phyloP scores from a whole-genome alignment of 106 monocot genomes.

The Hemerocallis citrina region DNA sequence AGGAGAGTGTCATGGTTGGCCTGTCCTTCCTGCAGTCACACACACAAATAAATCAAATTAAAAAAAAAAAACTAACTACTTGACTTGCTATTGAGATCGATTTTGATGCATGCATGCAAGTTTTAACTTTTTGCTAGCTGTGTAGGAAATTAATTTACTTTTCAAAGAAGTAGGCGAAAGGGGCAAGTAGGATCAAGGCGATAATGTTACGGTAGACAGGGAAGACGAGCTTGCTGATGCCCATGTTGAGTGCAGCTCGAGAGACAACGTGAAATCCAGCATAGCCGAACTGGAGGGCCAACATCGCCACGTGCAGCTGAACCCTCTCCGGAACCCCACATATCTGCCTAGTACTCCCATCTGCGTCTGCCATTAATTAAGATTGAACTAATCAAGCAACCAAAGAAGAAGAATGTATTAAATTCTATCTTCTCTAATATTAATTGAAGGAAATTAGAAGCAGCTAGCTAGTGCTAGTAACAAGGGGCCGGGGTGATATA shows the following conservation, averaged over 20 bases:
- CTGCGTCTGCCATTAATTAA: slow-evolving; percentile 32
- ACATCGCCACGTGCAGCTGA: slow-evolving; percentile 66
- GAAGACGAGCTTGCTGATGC: slow-evolving; percentile 70
- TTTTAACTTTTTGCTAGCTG: no score
- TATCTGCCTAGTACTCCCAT: slow-evolving; percentile 18
- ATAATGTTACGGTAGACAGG: slow-evolving; percentile 80
- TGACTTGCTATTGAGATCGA: no score
- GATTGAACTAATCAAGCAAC: no score
- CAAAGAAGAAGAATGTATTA: no score
- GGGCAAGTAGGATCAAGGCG: slow-evolving; percentile 51
- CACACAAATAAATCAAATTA: no score
- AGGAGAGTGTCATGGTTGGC: slow-evolving; percentile 43
- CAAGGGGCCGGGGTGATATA: no score
- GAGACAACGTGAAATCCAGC: slow-evolving; percentile 81
- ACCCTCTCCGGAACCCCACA: slow-evolving; percentile 66
- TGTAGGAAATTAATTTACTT: slow-evolving; percentile 31
- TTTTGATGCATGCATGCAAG: not conserved
- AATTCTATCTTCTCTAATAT: no score
- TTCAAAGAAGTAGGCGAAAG: slow-evolving; percentile 82
- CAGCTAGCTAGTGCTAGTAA: no score
- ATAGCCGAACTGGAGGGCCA: slow-evolving; percentile 64
- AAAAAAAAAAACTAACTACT: not conserved
- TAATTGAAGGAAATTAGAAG: no score
- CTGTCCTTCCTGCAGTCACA: slow-evolving; percentile 52
- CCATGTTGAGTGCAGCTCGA: slow-evolving; percentile 72